Evolutionary conservation across 2,329 filamentous ascomycete genomes (phyloP), one percentile per base, ranked within the genome.

Genomic region (Trichoderma sp.): DNA sequence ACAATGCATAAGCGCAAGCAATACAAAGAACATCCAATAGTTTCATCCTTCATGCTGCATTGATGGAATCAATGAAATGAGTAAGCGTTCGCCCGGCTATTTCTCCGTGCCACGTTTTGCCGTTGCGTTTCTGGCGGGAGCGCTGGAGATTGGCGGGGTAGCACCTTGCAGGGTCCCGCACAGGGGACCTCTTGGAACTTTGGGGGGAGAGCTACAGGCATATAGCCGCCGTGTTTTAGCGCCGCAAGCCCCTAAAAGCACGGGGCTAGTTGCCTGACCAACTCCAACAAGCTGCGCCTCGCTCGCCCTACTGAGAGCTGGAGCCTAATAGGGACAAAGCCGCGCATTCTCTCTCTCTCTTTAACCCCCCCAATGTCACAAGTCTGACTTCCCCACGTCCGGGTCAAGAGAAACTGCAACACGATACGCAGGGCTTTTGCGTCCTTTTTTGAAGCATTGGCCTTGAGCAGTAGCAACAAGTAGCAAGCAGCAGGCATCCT

Each of bases 81-180:
- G 43, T n/a, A 39, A 64, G 39, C 62, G 15, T 15, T 23, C 32
- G 26, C 26, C 65, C 50, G 65, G 32, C 53, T 34, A 43, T 32
- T 59, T 68, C 65, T 39, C 65, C 65, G 53, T 59, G 61, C 67
- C 67, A 70, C 67, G 67, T 70, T 70, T 70, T 69, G 23, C 55
- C 28, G 66, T 53, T 50, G 55, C 66, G 55, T 58, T 43, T 69
- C 43, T 50, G 61, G 32, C 50, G 70, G 64, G 26, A 70, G 57
- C 70, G 70, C 70, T 72, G 70, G 55, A 72, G 66, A 70, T 69
- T 68, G 70, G 55, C 39, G 70, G 70, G 68, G 62, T 53, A 39
- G 28, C 50, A 71, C 26, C 15, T 70, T 39, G 66, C 66, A 68
- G 66, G 65, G 26, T 36, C 65, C 62, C 28, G 20, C 62, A 63